These are phyloP conservation scores for Xylaria bambusicola DNA, from an alignment of 495 filamentous ascomycete species.

Conservation along the genomic window DNA sequence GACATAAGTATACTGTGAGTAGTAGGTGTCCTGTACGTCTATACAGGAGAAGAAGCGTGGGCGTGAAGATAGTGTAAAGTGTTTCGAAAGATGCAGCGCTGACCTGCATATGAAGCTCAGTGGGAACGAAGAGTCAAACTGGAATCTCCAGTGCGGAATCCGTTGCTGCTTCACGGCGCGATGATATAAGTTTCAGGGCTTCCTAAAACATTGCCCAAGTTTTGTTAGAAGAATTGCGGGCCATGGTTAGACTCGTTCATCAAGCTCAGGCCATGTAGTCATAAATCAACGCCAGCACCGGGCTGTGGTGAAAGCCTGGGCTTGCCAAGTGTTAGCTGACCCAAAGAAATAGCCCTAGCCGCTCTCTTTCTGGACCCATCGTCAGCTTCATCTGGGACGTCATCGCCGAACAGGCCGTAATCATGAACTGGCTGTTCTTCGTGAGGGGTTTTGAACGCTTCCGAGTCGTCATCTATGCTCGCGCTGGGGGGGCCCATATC, in stretches of 20 bases:
- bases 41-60: neutral
- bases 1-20: neutral
- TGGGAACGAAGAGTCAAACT: too few species aligned
- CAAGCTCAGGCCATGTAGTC: constrained; percentile 30
- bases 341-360: constrained; percentile 50
- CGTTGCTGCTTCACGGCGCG: too few species aligned
- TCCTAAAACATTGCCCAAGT: too few species aligned
- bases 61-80: neutral
- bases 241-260: neutral
- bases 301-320: constrained; percentile 20
- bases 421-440: constrained; percentile 38
- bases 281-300: constrained; percentile 28
- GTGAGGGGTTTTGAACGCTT: constrained; percentile 48
- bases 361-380: constrained; percentile 44
- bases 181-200: too few species aligned
- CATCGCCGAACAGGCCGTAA: constrained; percentile 50
- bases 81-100: too few species aligned
- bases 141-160: too few species aligned
- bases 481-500: constrained; percentile 32
- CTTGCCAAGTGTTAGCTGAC: constrained; percentile 50
- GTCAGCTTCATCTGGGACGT: constrained; percentile 33
- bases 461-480: constrained; percentile 29
- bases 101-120: neutral
- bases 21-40: neutral
- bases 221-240: constrained; percentile 1